Conservation (phyloP, 2,329 filamentous ascomycete genomes). For the Thielaviopsis euricoi region DNA sequence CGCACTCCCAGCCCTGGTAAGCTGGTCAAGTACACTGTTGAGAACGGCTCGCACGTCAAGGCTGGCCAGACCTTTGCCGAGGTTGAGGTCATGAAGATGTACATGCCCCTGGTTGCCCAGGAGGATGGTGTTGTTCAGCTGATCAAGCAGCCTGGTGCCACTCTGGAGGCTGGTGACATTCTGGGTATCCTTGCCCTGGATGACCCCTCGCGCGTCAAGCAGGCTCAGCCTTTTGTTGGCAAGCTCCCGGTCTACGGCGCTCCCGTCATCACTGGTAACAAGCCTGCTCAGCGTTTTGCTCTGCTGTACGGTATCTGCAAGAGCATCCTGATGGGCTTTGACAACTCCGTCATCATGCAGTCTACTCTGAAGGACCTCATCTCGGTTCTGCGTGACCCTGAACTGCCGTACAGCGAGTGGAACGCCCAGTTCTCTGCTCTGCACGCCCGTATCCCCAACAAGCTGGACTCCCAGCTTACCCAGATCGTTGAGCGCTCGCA, state of each 20-base stretch:
- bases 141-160: conserved; percentile 98
- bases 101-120: conserved; percentile 91
- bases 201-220: conserved; percentile 90
- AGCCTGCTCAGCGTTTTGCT: conserved; percentile 76
- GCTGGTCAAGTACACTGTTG: conserved; percentile 92
- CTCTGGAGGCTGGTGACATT: conserved; percentile 92
- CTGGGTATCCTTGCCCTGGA: conserved; percentile 93
- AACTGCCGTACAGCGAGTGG: conserved; percentile 94
- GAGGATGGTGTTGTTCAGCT: conserved; percentile 95
- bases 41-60: conserved; percentile 84
- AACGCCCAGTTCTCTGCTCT: conserved; percentile 87
- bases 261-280: conserved; percentile 75
- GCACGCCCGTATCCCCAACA: conserved; percentile 94
- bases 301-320: conserved; percentile 61
- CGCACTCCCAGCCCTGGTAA: conserved; percentile 91
- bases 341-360: conserved; percentile 95
- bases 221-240: conserved; percentile 82
- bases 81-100: conserved; percentile 99
- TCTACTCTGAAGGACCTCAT: conserved; percentile 73
- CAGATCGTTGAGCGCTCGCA: conserved; percentile 76
- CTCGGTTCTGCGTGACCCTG: conserved; percentile 74
- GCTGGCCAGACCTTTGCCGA: conserved; percentile 90
- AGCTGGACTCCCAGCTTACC: conserved; percentile 66
- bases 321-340: conserved; percentile 84
- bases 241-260: conserved; percentile 76